phyloP scores from a whole-genome alignment of 2,329 filamentous ascomycete genomes.

The Diaporthe sp. region DNA sequence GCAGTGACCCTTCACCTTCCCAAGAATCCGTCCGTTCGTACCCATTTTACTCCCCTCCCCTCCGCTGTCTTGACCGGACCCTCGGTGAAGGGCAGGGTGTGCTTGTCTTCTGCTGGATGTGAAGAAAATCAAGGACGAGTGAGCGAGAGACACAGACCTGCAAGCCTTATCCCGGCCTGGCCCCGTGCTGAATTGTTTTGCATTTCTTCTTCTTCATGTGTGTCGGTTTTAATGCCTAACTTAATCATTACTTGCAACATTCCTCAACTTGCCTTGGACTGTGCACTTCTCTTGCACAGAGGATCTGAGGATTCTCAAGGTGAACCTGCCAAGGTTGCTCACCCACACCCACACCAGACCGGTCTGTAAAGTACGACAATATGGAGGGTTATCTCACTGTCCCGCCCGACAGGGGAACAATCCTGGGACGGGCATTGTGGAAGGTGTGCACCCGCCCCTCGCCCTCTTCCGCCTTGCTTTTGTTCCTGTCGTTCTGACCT shows the following conservation, averaged over 20 bases:
- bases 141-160: slow-evolving; percentile 19
- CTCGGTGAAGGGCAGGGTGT: slow-evolving; percentile 33
- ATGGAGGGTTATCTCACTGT: slow-evolving; percentile 67
- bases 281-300: slow-evolving; percentile 24
- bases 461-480: slow-evolving; percentile 22
- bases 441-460: slow-evolving; percentile 57
- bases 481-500: slow-evolving; percentile 10
- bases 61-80: slow-evolving; percentile 18
- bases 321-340: slow-evolving; percentile 30
- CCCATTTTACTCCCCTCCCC: slow-evolving; percentile 18
- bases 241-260: slow-evolving; percentile 24
- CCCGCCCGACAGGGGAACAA: slow-evolving; percentile 66
- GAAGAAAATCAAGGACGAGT: slow-evolving; percentile 32
- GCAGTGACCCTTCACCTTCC: slow-evolving; percentile 28
- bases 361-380: slow-evolving; percentile 27
- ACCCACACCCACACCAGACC: slow-evolving; percentile 14
- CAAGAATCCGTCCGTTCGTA: slow-evolving; percentile 17
- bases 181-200: slow-evolving; percentile 28
- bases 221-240: slow-evolving; percentile 37
- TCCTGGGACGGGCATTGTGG: slow-evolving; percentile 66
- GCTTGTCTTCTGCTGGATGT: slow-evolving; percentile 27
- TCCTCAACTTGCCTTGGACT: slow-evolving; percentile 3
- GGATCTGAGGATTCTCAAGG: slow-evolving; percentile 19
- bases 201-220: slow-evolving; percentile 34
- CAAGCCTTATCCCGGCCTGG: slow-evolving; percentile 27